Percentiles rank a stretch among this genome's conserved stretches.
Conservation (phyloP, 345 rosid species). For the Pistacia integerrima region DNA sequence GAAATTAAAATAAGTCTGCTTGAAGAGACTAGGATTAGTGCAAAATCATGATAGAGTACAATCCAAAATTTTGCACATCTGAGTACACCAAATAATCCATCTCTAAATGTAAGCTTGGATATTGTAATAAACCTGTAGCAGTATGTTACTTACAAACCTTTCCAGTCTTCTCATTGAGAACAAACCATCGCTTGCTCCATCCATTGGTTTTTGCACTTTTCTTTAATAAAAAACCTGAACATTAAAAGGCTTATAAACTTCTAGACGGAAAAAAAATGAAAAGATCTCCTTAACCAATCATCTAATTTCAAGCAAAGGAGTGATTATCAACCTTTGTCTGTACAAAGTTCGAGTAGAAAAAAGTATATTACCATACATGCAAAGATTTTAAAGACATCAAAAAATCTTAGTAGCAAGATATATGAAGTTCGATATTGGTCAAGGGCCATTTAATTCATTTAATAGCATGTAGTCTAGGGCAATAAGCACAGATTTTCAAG, state of each 20-base stretch:
- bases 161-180: constrained; percentile 86
- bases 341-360: background rate
- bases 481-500: background rate
- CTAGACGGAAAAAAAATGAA: background rate
- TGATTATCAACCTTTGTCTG: background rate
- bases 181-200: constrained; percentile 97
- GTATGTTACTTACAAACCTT: constrained; percentile 55
- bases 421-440: background rate
- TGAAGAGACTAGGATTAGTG: too few species aligned
- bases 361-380: background rate
- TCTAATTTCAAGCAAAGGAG: background rate
- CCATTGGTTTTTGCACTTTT: constrained; percentile 89
- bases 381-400: background rate
- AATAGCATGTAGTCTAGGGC: background rate
- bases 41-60: background rate
- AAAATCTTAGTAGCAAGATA: background rate
- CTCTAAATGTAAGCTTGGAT: background rate
- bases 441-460: background rate
- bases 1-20: background rate
- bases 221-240: constrained; percentile 78
- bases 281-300: constrained; percentile 1
- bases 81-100: background rate
- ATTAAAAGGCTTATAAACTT: constrained; percentile 15
- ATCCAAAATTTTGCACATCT: background rate
- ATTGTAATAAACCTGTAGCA: background rate